Evolutionary conservation across 2,329 filamentous ascomycete species (phyloP).

Genomic region (Clonostachys solani): DNA sequence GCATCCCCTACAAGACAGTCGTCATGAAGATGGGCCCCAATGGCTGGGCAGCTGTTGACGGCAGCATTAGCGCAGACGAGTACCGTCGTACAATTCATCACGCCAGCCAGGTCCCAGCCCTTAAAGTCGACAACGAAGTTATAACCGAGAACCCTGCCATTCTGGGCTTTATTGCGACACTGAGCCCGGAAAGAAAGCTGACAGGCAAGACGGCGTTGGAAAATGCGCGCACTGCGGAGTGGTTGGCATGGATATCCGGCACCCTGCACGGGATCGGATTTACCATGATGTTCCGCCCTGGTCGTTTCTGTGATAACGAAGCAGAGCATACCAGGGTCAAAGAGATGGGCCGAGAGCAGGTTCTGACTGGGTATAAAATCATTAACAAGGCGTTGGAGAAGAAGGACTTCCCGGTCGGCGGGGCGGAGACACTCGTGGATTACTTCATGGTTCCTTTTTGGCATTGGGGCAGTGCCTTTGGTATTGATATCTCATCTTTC

Average conservation of each 20-base stretch:
- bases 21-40: slow-evolving; percentile 8
- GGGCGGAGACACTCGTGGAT: slow-evolving; percentile 1
- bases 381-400: neutral
- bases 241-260: slow-evolving; percentile 23
- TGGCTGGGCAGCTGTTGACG: slow-evolving; percentile 18
- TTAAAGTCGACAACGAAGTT: slow-evolving; percentile 16
- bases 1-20: slow-evolving; percentile 14
- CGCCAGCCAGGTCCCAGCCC: slow-evolving; percentile 20
- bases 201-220: slow-evolving; percentile 12
- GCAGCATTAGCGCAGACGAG: slow-evolving; percentile 17
- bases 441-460: slow-evolving; percentile 1
- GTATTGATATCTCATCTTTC: neutral
- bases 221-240: slow-evolving; percentile 18
- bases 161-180: slow-evolving; percentile 19
- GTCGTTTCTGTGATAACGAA: slow-evolving; percentile 15
- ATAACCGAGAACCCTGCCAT: slow-evolving; percentile 26
- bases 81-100: slow-evolving; percentile 20
- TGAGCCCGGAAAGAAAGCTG: slow-evolving; percentile 10
- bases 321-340: neutral
- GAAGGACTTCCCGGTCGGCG: neutral
- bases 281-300: slow-evolving; percentile 14
- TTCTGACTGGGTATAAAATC: neutral
- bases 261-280: slow-evolving; percentile 21
- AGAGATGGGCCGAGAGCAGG: neutral
- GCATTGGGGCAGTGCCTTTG: slow-evolving; percentile 1